phyloP scores from a whole-genome alignment of 345 rosid species.

The Cochlearia excelsa region DNA sequence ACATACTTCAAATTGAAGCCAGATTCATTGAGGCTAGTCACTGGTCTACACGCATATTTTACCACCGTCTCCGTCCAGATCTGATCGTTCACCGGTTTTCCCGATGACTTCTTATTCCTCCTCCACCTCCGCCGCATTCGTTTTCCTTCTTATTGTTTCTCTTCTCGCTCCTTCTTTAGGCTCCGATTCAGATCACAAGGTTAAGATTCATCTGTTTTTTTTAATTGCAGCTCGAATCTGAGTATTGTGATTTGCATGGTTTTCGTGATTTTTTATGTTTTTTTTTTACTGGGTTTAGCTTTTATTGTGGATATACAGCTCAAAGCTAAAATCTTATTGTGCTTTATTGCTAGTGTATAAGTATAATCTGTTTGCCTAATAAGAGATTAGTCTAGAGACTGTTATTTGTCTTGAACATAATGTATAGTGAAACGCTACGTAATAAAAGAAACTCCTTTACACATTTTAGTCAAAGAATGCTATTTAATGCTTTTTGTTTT shows the following conservation, averaged over 20 bases:
- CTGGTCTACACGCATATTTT: no score
- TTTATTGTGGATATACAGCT: no score
- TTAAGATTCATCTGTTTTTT: slow-evolving; percentile 33
- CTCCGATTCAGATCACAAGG: slow-evolving; percentile 97
- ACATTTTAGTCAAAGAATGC: slow-evolving; percentile 5
- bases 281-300: no score
- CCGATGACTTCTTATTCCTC: neutral
- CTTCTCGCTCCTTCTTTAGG: slow-evolving; percentile 45
- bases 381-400: no score
- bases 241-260: slow-evolving; percentile 34
- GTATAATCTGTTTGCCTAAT: no score
- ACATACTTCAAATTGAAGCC: no score
- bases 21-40: no score
- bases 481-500: slow-evolving; percentile 14
- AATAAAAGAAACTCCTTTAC: no score
- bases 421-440: no score
- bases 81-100: neutral
- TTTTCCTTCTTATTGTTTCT: slow-evolving; percentile 41
- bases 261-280: neutral
- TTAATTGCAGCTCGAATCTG: neutral
- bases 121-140: slow-evolving; percentile 21
- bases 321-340: no score
- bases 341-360: no score
- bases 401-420: no score
- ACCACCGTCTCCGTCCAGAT: neutral